Evolutionary conservation across 1,139 yeast species (phyloP).

Genomic region (Candida gigantensis): DNA sequence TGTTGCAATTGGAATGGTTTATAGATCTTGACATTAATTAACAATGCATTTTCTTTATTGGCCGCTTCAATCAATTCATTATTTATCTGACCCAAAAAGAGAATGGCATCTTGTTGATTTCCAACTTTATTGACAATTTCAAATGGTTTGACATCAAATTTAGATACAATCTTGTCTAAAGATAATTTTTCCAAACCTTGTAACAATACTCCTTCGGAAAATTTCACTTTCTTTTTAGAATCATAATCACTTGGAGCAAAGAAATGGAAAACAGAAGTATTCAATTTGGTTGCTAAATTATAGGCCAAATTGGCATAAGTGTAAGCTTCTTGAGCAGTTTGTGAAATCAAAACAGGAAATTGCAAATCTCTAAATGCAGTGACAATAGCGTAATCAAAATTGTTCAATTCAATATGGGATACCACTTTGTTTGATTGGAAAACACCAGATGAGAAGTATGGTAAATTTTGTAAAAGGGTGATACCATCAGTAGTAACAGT

Average conservation of each 20-base stretch:
- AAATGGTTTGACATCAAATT: slow-evolving; percentile 32
- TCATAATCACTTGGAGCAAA: slow-evolving; percentile 33
- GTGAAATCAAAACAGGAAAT: slow-evolving; percentile 65
- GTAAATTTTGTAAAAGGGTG: slow-evolving; percentile 53
- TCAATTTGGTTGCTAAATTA: slow-evolving; percentile 49
- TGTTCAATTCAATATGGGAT: slow-evolving; percentile 57
- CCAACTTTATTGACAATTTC: slow-evolving; percentile 26
- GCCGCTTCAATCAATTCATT: slow-evolving; percentile 46
- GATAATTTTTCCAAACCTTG: slow-evolving; percentile 20
- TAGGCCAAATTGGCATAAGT: slow-evolving; percentile 52
- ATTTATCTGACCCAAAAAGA: slow-evolving; percentile 61
- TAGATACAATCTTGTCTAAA: slow-evolving; percentile 27
- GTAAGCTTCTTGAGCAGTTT: slow-evolving; percentile 52
- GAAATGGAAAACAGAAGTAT: slow-evolving; percentile 71
- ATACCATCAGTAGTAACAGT: slow-evolving; percentile 56
- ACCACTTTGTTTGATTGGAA: slow-evolving; percentile 51
- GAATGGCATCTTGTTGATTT: slow-evolving; percentile 52
- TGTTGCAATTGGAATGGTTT: slow-evolving; percentile 66
- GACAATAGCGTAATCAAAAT: slow-evolving; percentile 64
- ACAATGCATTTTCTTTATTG: slow-evolving; percentile 43
- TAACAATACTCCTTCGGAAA: slow-evolving; percentile 19
- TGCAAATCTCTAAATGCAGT: slow-evolving; percentile 73
- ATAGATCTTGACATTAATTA: slow-evolving; percentile 63
- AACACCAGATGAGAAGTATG: slow-evolving; percentile 48
- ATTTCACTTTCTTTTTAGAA: slow-evolving; percentile 17